These are phyloP conservation scores for Talaromyces funiculosus DNA, from an alignment of 2,329 filamentous ascomycete genomes.

Conservation along the genomic window DNA sequence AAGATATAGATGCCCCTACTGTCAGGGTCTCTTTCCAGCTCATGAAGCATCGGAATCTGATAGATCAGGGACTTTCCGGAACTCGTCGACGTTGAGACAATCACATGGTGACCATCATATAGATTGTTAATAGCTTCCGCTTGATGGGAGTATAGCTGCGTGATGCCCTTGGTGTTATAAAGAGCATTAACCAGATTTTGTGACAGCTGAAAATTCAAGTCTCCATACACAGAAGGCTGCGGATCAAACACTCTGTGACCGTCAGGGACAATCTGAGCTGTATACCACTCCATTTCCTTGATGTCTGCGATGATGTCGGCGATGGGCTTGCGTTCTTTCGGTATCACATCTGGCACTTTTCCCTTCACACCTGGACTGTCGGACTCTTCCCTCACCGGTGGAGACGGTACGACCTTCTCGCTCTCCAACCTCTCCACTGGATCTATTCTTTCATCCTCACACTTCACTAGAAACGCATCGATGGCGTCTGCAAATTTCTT, in stretches of 20 bases:
- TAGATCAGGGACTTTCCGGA: slow-evolving; percentile 99
- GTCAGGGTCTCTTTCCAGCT: slow-evolving; percentile 68
- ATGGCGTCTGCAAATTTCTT: slow-evolving; percentile 73
- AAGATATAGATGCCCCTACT: slow-evolving; percentile 96
- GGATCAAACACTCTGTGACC: slow-evolving; percentile 87
- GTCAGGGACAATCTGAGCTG: slow-evolving; percentile 84
- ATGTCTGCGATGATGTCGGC: slow-evolving; percentile 81
- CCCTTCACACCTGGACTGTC: slow-evolving; percentile 34
- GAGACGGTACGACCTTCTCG: slow-evolving; percentile 59
- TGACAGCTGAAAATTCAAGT: slow-evolving; percentile 78
- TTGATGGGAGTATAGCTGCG: slow-evolving; percentile 83
- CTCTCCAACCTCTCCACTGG: slow-evolving; percentile 60
- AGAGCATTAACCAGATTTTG: slow-evolving; percentile 92
- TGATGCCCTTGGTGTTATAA: slow-evolving; percentile 86
- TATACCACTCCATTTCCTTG: slow-evolving; percentile 79
- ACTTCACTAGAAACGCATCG: slow-evolving; percentile 69
- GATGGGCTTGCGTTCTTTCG: slow-evolving; percentile 71
- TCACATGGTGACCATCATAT: slow-evolving; percentile 75
- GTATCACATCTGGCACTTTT: slow-evolving; percentile 63
- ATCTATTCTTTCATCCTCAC: slow-evolving; percentile 57
- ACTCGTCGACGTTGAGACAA: slow-evolving; percentile 90
- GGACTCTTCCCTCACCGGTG: slow-evolving; percentile 36
- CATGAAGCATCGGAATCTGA: slow-evolving; percentile 84
- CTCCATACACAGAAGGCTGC: slow-evolving; percentile 73
- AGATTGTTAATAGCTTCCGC: slow-evolving; percentile 88